Evolutionary conservation across 768 basidiomycete species (phyloP), one percentile per base, ranked within the genome.

Genomic region (Pisolithus tinctorius): DNA sequence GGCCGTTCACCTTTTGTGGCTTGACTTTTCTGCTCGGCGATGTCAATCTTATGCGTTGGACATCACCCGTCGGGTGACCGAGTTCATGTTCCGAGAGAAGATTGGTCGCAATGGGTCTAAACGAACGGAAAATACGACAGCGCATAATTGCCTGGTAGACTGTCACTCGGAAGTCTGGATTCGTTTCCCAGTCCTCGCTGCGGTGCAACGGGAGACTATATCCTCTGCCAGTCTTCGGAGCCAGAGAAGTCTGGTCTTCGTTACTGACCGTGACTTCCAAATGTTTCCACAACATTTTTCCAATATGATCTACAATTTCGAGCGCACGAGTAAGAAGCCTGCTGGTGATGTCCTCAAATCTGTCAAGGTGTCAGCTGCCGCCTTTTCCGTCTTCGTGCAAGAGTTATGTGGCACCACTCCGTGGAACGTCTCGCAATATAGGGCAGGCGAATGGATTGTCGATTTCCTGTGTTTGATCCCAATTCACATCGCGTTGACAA

Each of bases 381-480:
- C 57, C 14, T 68, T 64, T 16, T 42, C 56, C 3, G 45, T 52
- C 6, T 63, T 72, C 44, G 7, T 44, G 47, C 31, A 40, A n/a
- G 47, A 47, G 26, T 30, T 53, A 16, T 40, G 30, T 10, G 37
- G 23, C 41, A 55, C 52, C 20, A 23, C 48, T 2, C 48, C 51
- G 3, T 63, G 63, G 60, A 45, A 59, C 17, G 41, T 64, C 6
- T 75, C 76, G 4, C 51, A 53, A 6, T 74, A 74, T 57, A 63
- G 63, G 9, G 67, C 69, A 2, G 80, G 80, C 25, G 78, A 81
- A 58, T 82, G 83, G 83, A 60, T 84, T 0, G 80, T 79, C 0
- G 77, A 82, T 13, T 60, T 83, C 7, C 54, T 84, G 1, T 84
- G 82, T 50, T 65, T 84, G 29, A 82, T 84, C 41, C 82, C 82